Percentiles rank a stretch among this genome's conserved stretches.
Conservation (phyloP, 2,329 filamentous ascomycete species). For the Arthrobotrys sinensis region DNA sequence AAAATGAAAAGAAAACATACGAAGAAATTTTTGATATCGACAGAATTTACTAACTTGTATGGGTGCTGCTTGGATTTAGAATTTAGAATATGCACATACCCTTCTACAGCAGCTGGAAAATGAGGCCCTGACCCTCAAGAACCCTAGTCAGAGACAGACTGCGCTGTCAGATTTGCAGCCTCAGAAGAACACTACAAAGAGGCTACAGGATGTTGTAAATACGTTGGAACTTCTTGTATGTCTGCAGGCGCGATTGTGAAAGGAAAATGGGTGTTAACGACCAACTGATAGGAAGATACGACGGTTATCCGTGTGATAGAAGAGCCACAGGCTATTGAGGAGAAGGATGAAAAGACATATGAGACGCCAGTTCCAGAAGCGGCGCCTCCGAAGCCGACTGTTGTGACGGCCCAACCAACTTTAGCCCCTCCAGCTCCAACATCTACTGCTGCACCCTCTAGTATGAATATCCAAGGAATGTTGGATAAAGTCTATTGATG, state of each 20-base stretch:
- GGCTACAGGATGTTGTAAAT: conserved; percentile 44
- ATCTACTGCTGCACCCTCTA: conserved; percentile 36
- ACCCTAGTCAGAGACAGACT: conserved; percentile 52
- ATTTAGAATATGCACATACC: conserved; percentile 52
- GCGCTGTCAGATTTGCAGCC: conserved; percentile 45
- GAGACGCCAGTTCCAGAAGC: conserved; percentile 7
- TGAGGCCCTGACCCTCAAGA: conserved; percentile 37
- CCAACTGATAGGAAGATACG: conserved; percentile 41
- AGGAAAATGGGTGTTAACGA: background rate
- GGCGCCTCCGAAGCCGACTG: conserved; percentile 20
- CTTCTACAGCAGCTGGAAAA: conserved; percentile 51
- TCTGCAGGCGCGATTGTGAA: background rate
- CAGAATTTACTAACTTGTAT: conserved; percentile 7
- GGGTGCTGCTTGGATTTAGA: conserved; percentile 26
- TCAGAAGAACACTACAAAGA: conserved; percentile 40
- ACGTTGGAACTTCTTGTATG: conserved; percentile 42
- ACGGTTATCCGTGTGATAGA: conserved; percentile 52
- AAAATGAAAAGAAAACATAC: background rate
- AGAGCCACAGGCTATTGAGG: conserved; percentile 24
- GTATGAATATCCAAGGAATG: conserved; percentile 14
- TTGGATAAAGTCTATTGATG: background rate
- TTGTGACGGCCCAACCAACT: conserved; percentile 10
- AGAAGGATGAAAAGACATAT: background rate
- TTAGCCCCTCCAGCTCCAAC: conserved; percentile 24
- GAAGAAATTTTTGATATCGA: background rate